These are phyloP conservation scores for Parastagonospora nodorum DNA, from an alignment of 2,329 filamentous ascomycete genomes.

Conservation along the genomic window DNA sequence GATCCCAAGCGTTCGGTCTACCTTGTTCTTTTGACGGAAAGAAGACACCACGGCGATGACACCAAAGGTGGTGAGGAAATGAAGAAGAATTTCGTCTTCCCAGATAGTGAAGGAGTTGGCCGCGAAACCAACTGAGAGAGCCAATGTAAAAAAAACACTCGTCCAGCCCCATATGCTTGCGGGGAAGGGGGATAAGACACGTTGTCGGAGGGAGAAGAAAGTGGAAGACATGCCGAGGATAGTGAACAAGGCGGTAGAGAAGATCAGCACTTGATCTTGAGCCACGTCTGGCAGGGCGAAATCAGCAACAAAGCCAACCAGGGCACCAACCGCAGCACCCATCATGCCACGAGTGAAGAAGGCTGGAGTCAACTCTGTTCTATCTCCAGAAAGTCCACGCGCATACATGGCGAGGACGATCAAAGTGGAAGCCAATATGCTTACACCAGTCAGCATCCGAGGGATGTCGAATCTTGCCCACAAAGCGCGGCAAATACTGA, in stretches of 20 bases:
- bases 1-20: conserved; percentile 75
- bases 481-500: conserved; percentile 77
- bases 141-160: conserved; percentile 77
- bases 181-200: conserved; percentile 64
- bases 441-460: conserved; percentile 82
- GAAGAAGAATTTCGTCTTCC: conserved; percentile 93
- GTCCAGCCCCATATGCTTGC: conserved; percentile 88
- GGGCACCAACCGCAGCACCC: conserved; percentile 54
- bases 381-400: conserved; percentile 59
- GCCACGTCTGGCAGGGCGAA: conserved; percentile 49
- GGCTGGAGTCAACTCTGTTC: conserved; percentile 58
- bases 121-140: conserved; percentile 90
- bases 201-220: conserved; percentile 48
- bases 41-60: conserved; percentile 75
- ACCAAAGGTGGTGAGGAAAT: conserved; percentile 89
- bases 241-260: conserved; percentile 47
- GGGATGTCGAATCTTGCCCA: conserved; percentile 92
- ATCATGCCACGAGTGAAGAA: conserved; percentile 58
- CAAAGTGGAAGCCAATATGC: conserved; percentile 71
- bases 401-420: conserved; percentile 75
- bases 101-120: conserved; percentile 99
- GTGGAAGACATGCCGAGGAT: conserved; percentile 48
- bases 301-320: conserved; percentile 50
- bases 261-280: conserved; percentile 48
- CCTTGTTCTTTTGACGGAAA: conserved; percentile 68